Percentiles rank a stretch among this genome's conserved stretches.
phyloP scores from a whole-genome alignment of 495 filamentous ascomycete species.

The Aspergillus taichungensis region DNA sequence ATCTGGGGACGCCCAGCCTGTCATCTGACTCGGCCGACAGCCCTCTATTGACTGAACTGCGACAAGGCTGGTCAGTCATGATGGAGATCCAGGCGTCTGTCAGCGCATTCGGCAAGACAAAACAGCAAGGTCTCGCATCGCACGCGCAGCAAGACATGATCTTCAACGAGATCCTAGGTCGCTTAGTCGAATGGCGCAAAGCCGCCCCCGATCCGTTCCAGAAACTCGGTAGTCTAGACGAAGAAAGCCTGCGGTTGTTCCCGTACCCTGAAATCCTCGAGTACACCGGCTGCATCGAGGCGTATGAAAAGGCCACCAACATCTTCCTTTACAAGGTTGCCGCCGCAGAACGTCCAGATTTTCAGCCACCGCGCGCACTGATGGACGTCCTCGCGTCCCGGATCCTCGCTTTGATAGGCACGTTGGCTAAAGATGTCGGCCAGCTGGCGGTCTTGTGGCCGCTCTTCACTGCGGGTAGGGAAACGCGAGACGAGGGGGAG shows the following conservation, averaged over 20 bases:
- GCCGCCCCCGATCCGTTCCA: conserved; percentile 25
- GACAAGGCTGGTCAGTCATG: conserved; percentile 29
- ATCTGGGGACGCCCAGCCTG: conserved; percentile 28
- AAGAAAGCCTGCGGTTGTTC: conserved; percentile 20
- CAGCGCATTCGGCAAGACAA: conserved; percentile 30
- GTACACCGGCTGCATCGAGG: conserved; percentile 33
- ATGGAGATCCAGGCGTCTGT: conserved; percentile 35
- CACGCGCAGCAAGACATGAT: conserved; percentile 25
- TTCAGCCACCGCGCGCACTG: conserved; percentile 18
- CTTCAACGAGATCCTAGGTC: conserved; percentile 25
- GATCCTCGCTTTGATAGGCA: conserved; percentile 25
- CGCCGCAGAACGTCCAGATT: conserved; percentile 24
- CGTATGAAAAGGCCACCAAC: conserved; percentile 34
- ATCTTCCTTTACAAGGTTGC: conserved; percentile 29
- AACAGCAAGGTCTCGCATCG: conserved; percentile 23
- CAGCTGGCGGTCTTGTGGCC: conserved; percentile 32
- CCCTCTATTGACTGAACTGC: conserved; percentile 23
- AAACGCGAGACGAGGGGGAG: conserved; percentile 24
- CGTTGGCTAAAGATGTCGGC: conserved; percentile 28
- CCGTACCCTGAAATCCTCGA: conserved; percentile 26
- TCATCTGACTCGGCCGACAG: conserved; percentile 16
- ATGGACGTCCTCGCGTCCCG: conserved; percentile 27
- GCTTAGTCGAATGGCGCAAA: conserved; percentile 25
- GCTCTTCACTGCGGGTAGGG: conserved; percentile 31
- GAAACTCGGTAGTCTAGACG: conserved; percentile 24